Evolutionary conservation across 73 alveolate species (phyloP).

Genomic region (Halteria grandinella): DNA sequence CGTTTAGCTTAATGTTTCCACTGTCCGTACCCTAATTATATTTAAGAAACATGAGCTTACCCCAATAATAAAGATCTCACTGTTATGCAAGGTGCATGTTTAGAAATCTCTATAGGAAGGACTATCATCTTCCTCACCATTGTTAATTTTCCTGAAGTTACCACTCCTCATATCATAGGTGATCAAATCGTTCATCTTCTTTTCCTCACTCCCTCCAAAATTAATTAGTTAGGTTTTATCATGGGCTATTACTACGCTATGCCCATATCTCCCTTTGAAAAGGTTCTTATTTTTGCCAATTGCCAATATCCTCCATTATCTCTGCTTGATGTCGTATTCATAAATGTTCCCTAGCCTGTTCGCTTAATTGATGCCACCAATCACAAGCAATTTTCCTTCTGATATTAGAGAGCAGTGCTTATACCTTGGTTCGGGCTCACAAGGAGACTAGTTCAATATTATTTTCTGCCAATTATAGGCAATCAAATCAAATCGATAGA

Average conservation of each 20-base stretch:
- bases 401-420: constrained; percentile 29
- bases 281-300: constrained; percentile 23
- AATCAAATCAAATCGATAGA: constrained; percentile 26
- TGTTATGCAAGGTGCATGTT: constrained; percentile 5
- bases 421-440: constrained; percentile 52
- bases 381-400: neutral
- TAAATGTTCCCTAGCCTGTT: constrained; percentile 36
- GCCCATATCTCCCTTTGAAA: constrained; percentile 60
- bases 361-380: constrained; percentile 48
- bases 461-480: constrained; percentile 30
- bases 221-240: constrained; percentile 26
- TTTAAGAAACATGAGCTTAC: neutral
- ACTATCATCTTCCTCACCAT: constrained; percentile 30
- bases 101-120: constrained; percentile 62
- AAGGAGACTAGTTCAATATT: neutral
- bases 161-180: constrained; percentile 33
- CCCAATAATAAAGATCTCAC: constrained; percentile 45
- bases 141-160: neutral
- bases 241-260: neutral
- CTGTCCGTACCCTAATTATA: constrained; percentile 11
- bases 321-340: constrained; percentile 26
- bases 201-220: constrained; percentile 58
- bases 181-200: constrained; percentile 36
- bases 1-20: constrained; percentile 48
- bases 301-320: constrained; percentile 1